Evolutionary conservation across 306 rosid species (phyloP), one percentile per base, ranked within the genome.

Genomic region (Vachellia pachyceras): DNA sequence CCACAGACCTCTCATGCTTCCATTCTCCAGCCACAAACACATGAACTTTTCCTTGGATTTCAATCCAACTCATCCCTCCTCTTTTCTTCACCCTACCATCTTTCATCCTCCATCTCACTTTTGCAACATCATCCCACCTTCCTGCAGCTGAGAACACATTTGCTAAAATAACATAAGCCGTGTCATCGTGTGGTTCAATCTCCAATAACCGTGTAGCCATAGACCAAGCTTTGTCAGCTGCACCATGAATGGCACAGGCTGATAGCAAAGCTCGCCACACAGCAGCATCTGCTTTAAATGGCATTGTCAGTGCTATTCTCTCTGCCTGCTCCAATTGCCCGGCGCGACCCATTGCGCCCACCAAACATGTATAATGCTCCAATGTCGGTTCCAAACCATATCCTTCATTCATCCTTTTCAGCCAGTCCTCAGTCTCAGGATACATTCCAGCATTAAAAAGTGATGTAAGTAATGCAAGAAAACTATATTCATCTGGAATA

Each of bases 41-140:
- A 79, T 91, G 92, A 80, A 91, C 90, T 79, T 83, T 78, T 46
- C 97, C 98, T 40, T 82, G 88, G 57, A 91, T 89, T 86, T 95
- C 99, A 68, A 95, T 88, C 99, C 99, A 95, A 84, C 99, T 95
- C 84, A 89, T 85, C 45, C 99, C 99, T 6, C 87, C 87, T 73
- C 85, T 85, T 88, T 95, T 92, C 88, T 81, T 89, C 87, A 90
- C 97, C 82, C 76, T 77, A 80, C 86, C 79, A 46, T 90, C 88
- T 75, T 84, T 94, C 93, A 94, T 91, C 80, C 72, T 73, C 90
- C 86, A 87, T 90, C 99, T 88, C 85, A 93, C 84, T 80, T 89
- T 80, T 0, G 92, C 95, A 84, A 91, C 99, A 87, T 92, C 95
- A 47, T 88, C 91, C 99, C 97, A 91, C 87, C 92, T 90, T 78